Evolutionary conservation across 139 green algal genomes (phyloP).

Genomic region (Chlorella sp.): DNA sequence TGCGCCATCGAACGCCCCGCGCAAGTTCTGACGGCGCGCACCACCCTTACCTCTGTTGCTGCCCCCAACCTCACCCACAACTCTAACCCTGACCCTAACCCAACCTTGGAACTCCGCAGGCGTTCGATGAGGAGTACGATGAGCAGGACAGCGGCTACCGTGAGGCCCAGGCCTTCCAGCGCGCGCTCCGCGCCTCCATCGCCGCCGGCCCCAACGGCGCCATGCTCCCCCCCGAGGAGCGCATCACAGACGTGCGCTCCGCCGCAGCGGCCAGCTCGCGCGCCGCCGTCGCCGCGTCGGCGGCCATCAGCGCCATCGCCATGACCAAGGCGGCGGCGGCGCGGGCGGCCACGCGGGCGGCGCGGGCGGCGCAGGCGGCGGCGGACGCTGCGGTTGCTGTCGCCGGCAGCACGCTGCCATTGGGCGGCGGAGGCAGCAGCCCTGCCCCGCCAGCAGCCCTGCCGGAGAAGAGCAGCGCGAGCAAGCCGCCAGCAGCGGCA

Average conservation of each 20-base stretch:
- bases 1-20: too few relatives aligned
- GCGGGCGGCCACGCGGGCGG: slow-evolving; percentile 57
- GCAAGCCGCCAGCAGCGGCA: too few relatives aligned
- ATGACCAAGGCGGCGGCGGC: slow-evolving; percentile 84
- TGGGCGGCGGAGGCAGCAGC: too few relatives aligned
- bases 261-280: slow-evolving; percentile 79
- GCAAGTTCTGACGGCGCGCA: too few relatives aligned
- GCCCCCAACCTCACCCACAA: neutral
- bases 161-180: slow-evolving; percentile 52
- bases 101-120: too few relatives aligned
- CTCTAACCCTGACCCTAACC: too few relatives aligned
- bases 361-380: slow-evolving; percentile 23
- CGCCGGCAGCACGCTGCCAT: too few relatives aligned
- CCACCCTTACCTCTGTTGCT: neutral
- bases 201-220: slow-evolving; percentile 3
- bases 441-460: too few relatives aligned
- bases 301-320: slow-evolving; percentile 71
- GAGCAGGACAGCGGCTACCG: slow-evolving; percentile 53
- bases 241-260: slow-evolving; percentile 78
- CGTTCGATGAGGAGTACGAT: slow-evolving; percentile 63
- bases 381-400: neutral
- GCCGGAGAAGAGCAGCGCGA: too few relatives aligned
- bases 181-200: neutral
- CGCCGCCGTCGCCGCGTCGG: slow-evolving; percentile 77
- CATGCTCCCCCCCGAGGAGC: slow-evolving; percentile 9